These are phyloP conservation scores for Fagopyrum esculentum DNA, from an alignment of 148 eudicot genomes.

Conservation along the genomic window DNA sequence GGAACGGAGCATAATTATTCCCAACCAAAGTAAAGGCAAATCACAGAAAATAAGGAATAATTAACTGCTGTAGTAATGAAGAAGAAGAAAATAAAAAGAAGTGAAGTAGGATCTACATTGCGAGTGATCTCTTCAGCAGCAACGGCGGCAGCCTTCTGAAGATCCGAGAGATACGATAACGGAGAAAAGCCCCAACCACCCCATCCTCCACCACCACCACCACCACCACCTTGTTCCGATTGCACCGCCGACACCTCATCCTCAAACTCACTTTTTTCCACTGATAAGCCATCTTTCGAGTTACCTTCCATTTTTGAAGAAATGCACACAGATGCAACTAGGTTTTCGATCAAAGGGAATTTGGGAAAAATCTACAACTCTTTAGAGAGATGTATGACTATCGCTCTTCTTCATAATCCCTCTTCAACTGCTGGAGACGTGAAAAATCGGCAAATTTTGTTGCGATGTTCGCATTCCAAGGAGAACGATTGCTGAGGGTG, in stretches of 20 bases:
- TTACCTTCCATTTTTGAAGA: constrained; percentile 5
- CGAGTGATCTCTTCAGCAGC: constrained; percentile 98
- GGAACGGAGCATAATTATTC: background rate
- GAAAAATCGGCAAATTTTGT: background rate
- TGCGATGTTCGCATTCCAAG: background rate
- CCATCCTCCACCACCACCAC: constrained; percentile 79
- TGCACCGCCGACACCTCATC: constrained; percentile 10
- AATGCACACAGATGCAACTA: background rate
- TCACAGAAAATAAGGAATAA: background rate
- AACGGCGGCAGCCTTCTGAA: constrained; percentile 74
- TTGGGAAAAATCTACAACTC: background rate
- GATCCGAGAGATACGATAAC: constrained; percentile 74
- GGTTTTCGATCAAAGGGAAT: background rate
- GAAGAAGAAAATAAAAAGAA: background rate
- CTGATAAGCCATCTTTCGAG: background rate
- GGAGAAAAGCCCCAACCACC: constrained; percentile 93
- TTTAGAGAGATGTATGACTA: background rate
- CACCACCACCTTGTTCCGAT: constrained; percentile 10
- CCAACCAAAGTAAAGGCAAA: background rate
- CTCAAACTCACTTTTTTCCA: constrained; percentile 15
- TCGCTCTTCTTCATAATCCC: background rate
- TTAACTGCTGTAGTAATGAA: background rate
- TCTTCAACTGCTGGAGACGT: background rate
- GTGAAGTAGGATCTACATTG: constrained; percentile 40
- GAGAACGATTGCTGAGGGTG: background rate